Evolutionary conservation across 1,284 basidiomycete genomes (phyloP).

Genomic region (Taiwanofungus camphoratus): DNA sequence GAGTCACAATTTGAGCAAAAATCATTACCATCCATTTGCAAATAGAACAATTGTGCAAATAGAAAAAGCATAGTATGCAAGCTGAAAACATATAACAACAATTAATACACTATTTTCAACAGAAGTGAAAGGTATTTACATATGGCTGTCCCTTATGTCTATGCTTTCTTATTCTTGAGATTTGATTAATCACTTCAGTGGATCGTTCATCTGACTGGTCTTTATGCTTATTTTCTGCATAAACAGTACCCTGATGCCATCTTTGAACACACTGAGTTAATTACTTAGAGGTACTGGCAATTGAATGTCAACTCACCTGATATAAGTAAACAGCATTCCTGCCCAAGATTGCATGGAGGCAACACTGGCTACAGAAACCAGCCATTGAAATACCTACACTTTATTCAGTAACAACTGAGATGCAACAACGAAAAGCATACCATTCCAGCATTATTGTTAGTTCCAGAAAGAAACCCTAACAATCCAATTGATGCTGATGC

Average conservation of each 20-base stretch:
- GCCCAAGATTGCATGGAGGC: constrained; percentile 27
- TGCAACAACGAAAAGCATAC: constrained; percentile 2
- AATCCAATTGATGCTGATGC: not conserved
- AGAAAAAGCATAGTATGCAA: constrained; percentile 25
- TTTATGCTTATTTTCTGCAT: constrained; percentile 20
- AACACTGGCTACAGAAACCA: constrained; percentile 23
- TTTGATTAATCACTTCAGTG: constrained; percentile 12
- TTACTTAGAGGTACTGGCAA: not conserved
- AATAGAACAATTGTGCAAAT: constrained; percentile 24
- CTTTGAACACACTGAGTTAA: constrained; percentile 7
- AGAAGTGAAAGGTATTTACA: constrained; percentile 3
- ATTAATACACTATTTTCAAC: not conserved
- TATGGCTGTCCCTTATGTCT: constrained; percentile 25
- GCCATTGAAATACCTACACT: constrained; percentile 22
- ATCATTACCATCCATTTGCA: constrained; percentile 24
- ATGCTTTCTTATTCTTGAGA: constrained; percentile 21
- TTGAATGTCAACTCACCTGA: constrained; percentile 15
- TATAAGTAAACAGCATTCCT: constrained; percentile 27
- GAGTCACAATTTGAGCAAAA: not conserved
- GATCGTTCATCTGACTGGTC: constrained; percentile 5
- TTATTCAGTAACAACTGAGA: not conserved
- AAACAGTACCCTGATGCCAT: constrained; percentile 25
- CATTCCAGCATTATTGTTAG: not conserved
- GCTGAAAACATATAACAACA: constrained; percentile 9
- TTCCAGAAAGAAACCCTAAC: not conserved